Base-by-base conservation (phyloP, 2,329 filamentous ascomycete species). In the Acrocalymma vagum region DNA sequence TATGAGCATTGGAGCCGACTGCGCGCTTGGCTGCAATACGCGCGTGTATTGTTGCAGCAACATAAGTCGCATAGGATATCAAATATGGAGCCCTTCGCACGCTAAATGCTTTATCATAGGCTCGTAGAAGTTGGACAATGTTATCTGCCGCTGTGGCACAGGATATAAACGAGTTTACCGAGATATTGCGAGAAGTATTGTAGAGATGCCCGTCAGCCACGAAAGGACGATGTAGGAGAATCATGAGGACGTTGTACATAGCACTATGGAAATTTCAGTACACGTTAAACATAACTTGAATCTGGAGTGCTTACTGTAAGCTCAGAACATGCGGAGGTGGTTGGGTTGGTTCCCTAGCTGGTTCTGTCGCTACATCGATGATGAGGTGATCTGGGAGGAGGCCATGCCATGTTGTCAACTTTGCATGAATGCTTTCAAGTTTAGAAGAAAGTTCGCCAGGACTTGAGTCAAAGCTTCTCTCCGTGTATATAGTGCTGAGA, bases 61-160 rank as follows among this genome's bases (percentile, higher is more conserved):
- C 77, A 42, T 82, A 83, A 0, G 77, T 80, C 0, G 80, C 77
- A 53, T 83, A 83, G 0, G 76, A 78, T 13, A 82, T 72, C 1
- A 82, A 60, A 38, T 82, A 82, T 0, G 79, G 79, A 0, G 79
- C 76, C 9, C 71, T 61, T 9, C 67, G 62, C 2, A 79, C 67
- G 1, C 72, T 75, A 26, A 78, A 81, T 0, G 70, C 63, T 20
- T 62, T 58, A 16, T 78, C 67, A 29, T 80, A 80, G 5, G 67
- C 62, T 14, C 71, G 67, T 0, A 80, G 51, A 0, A 81, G 55
- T 3, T 63, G 58, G 10, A 72, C 69, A 3, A 80, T 80, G 10
- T 67, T 65, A 8, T 65, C 63, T 0, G 78, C 78, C 0, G 78
- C 77, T 1, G 65, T 64, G 0, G 74, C 72, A 42, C 78, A 81